Base-by-base conservation (phyloP, 106 monocot genomes). In the Acorus calamus region DNA sequence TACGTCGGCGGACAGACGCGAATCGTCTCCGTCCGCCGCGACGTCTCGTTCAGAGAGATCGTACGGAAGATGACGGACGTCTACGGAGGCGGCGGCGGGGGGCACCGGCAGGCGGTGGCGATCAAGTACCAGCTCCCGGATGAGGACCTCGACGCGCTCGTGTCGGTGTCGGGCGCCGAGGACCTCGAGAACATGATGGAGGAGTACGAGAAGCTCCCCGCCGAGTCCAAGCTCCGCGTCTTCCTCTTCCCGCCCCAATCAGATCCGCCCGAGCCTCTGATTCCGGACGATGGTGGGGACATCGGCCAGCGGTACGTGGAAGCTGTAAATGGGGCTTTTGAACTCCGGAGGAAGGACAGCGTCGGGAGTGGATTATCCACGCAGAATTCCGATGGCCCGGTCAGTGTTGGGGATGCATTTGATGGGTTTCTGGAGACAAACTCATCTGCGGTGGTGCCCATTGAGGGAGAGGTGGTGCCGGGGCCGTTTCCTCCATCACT, bases 111-210 rank as follows among this genome's bases (percentile, higher is more conserved):
- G 28, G 28, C 28, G 28, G 56, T 70, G 10, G 73, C 78, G 10
- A 51, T 94, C 59, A 81, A 77, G 71, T 94, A 89, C 73, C 86
- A 89, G 76, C 84, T 94, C 42, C 89, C 94, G 5, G 89, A 77
- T 56, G 86, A 89, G 65, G 94, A 88, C 57, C 82, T 94, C 48
- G 94, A 94, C 66, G 75, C 86, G 11, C 80, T 94, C 53, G 77
- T 94, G 66, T 84, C 89, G 8, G 84, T 94, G 13, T 84, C 89
- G 44, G 73, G 77, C 13, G 49, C 67, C 3, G 94, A 94, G 74
- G 94, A 94, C 57, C 73, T 94, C 42, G 94, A 94, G 41, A 90
- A 94, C 73, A 89, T 94, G 89, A 71, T 94, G 86, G 94, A 94
- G 56, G 94, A 94, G 79, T 87, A 82, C 71, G 94, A 87, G 42